Evolutionary conservation across 1,139 yeast genomes (phyloP).

Genomic region (Blastobotrys ciferrii): DNA sequence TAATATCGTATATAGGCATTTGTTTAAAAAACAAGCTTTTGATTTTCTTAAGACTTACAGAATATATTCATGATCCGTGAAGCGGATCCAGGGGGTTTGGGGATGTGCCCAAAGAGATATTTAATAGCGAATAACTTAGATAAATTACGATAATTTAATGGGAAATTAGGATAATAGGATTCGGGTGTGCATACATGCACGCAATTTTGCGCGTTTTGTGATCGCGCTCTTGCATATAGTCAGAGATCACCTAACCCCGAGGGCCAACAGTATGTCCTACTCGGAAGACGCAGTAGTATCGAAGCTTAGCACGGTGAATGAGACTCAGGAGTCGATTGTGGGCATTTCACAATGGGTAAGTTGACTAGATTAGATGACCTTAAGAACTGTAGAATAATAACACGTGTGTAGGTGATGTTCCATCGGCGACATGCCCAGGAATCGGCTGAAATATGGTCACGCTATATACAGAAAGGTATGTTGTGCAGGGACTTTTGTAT

Average conservation of each 20-base stretch:
- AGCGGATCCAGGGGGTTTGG: too few species aligned
- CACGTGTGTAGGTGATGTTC: constrained; percentile 45
- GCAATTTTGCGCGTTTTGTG: not conserved
- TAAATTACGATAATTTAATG: too few species aligned
- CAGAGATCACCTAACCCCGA: not conserved
- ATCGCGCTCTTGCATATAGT: not conserved
- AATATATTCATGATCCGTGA: too few species aligned
- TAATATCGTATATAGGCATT: too few species aligned
- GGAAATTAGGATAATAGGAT: not conserved
- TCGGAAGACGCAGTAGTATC: constrained; percentile 52
- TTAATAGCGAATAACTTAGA: too few species aligned
- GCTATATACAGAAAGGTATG: constrained; percentile 39
- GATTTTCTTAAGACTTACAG: too few species aligned
- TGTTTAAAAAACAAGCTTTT: too few species aligned
- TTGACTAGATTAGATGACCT: not conserved
- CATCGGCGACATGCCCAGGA: constrained; percentile 65
- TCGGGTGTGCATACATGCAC: not conserved
- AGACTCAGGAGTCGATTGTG: constrained; percentile 80
- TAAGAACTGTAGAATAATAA: not conserved
- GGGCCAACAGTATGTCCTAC: constrained; percentile 49
- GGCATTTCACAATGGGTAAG: constrained; percentile 79
- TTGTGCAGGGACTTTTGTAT: too few species aligned
- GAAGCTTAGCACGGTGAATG: constrained; percentile 62
- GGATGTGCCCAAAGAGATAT: too few species aligned
- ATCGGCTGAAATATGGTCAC: constrained; percentile 63